Evolutionary conservation across 495 filamentous ascomycete species (phyloP).

Genomic region (Podospora conica): DNA sequence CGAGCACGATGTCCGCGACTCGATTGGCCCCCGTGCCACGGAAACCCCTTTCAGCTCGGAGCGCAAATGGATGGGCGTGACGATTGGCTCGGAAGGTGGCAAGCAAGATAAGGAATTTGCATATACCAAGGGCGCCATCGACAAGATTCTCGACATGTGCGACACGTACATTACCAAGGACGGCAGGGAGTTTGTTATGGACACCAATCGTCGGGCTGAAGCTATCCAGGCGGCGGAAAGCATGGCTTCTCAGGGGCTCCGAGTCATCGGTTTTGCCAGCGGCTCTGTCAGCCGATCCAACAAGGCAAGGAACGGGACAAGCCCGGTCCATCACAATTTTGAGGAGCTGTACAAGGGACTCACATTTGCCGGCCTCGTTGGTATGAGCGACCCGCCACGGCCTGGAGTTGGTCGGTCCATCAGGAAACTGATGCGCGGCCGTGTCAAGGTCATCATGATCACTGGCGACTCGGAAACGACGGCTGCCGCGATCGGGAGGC

Average conservation of each 20-base stretch:
- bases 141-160: constrained; percentile 77
- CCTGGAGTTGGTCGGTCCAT: constrained; percentile 86
- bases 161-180: constrained; percentile 86
- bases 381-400: constrained; percentile 94
- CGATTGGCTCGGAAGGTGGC: constrained; percentile 57
- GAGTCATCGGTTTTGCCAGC: constrained; percentile 89
- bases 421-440: constrained; percentile 82
- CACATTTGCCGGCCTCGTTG: constrained; percentile 84
- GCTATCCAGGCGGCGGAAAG: constrained; percentile 74
- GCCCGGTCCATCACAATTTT: constrained; percentile 39
- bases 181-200: constrained; percentile 80
- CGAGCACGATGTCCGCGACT: constrained; percentile 83
- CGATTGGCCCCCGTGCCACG: constrained; percentile 66
- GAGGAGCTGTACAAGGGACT: constrained; percentile 77
- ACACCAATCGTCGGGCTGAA: constrained; percentile 65
- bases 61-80: constrained; percentile 97
- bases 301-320: constrained; percentile 28
- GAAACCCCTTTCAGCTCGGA: constrained; percentile 96
- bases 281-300: constrained; percentile 46
- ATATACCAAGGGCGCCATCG: constrained; percentile 92
- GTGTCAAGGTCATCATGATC: constrained; percentile 97
- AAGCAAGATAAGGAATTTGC: constrained; percentile 59
- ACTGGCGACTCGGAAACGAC: constrained; percentile 94
- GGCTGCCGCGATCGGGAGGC: constrained; percentile 84
- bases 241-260: constrained; percentile 89